phyloP scores from a whole-genome alignment of 495 filamentous ascomycete species.

The Tuber magnatum region DNA sequence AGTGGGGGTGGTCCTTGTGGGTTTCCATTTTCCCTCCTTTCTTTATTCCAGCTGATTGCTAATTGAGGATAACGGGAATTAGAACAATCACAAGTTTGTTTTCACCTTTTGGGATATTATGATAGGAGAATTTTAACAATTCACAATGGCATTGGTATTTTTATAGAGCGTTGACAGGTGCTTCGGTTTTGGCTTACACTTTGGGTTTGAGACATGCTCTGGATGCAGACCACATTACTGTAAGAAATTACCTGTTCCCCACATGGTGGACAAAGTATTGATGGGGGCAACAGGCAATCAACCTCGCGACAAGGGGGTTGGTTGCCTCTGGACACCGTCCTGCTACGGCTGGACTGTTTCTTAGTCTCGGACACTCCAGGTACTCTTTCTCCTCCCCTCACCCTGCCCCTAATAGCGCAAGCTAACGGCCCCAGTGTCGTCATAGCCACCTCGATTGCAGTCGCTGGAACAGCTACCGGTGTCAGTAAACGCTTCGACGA shows the following conservation, averaged over 20 bases:
- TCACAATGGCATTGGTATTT: conserved; percentile 30
- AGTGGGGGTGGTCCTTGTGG: conserved; percentile 35
- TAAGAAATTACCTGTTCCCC: conserved; percentile 33
- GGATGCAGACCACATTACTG: conserved; percentile 91
- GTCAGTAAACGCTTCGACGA: conserved; percentile 68
- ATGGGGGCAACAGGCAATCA: conserved; percentile 60
- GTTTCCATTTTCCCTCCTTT: conserved; percentile 3
- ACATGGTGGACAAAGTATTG: background rate
- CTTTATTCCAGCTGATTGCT: background rate
- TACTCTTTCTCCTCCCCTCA: conserved; percentile 38
- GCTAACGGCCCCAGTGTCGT: conserved; percentile 55
- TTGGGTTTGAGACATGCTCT: conserved; percentile 88
- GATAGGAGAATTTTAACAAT: background rate
- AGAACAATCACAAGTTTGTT: conserved; percentile 1
- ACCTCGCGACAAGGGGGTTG: conserved; percentile 89
- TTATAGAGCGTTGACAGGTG: conserved; percentile 59
- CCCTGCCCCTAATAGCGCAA: background rate
- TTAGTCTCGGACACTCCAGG: conserved; percentile 88
- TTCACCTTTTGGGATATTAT: background rate
- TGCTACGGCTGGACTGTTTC: conserved; percentile 92
- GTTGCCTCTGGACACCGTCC: conserved; percentile 77
- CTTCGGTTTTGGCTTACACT: conserved; percentile 77
- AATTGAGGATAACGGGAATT: background rate
- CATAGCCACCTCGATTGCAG: conserved; percentile 79
- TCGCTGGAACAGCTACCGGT: conserved; percentile 80